A percentile compares a stretch with the other conserved stretches of the same genome.
phyloP scores from a whole-genome alignment of 2,329 filamentous ascomycete genomes.

The Trichoderma sp. region DNA sequence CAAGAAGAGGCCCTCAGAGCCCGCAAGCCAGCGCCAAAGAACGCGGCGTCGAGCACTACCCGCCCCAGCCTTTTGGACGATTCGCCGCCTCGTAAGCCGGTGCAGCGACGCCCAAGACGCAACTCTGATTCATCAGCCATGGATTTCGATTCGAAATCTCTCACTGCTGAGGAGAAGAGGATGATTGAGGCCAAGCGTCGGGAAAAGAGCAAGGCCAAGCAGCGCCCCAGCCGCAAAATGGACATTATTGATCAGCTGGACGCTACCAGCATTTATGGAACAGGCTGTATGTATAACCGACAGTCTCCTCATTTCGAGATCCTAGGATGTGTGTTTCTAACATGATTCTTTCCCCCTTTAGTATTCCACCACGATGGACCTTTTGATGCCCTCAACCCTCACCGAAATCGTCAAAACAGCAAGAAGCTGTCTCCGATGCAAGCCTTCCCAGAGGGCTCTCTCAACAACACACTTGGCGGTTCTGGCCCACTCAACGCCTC shows the following conservation, averaged over 20 bases:
- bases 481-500: conserved; percentile 79
- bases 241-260: conserved; percentile 97
- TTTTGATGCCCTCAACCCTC: conserved; percentile 93
- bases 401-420: conserved; percentile 83
- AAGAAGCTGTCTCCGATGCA: conserved; percentile 86
- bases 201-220: conserved; percentile 49
- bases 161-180: conserved; percentile 56
- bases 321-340: background rate
- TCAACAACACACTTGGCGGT: conserved; percentile 90
- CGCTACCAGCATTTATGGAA: conserved; percentile 93
- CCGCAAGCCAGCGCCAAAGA: conserved; percentile 41
- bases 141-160: conserved; percentile 57
- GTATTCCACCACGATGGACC: conserved; percentile 98
- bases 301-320: background rate
- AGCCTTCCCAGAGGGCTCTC: conserved; percentile 88
- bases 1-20: conserved; percentile 64
- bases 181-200: conserved; percentile 42
- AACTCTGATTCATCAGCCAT: conserved; percentile 79
- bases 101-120: conserved; percentile 60
- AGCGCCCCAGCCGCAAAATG: conserved; percentile 55
- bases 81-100: conserved; percentile 44
- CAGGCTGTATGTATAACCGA: conserved; percentile 67
- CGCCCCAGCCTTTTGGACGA: conserved; percentile 36
- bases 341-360: conserved; percentile 41
- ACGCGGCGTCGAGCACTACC: conserved; percentile 41